Evolutionary conservation across 768 basidiomycete genomes (phyloP), one percentile per base, ranked within the genome.

Genomic region (Boletus subcaerulescens): DNA sequence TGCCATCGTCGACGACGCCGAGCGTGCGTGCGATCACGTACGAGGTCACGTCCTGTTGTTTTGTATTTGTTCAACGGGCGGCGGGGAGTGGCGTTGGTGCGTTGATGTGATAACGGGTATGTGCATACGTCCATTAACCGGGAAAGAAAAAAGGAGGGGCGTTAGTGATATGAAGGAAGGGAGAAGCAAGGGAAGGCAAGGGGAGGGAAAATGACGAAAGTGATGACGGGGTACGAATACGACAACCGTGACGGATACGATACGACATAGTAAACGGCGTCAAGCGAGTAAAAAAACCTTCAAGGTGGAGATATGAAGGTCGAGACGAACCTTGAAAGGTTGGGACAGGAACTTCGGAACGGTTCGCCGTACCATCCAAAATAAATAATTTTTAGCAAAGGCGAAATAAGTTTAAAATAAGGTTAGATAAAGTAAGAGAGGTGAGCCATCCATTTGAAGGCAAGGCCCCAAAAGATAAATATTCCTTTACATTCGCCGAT

Each of bases 21-120:
- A 93, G 78, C 7, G 89, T 91, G 54, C 90, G 85, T 13, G 87
- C 91, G 65, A 93, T 88, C 53, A 85, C 82, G 62, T 92, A 93
- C 18, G 91, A 89, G 3, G 83, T 76, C 51, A 92, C 82, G 67
- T 93, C 90, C 90, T 92, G 36, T 40, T 24, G 35, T 12, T 50
- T 41, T 8, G 22, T 18, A 26, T 48, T 49, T 12, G 42, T 55
- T 48, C 60, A 57, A 24, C 10, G 50, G 15, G 9, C 7, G 11
- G 53, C 13, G 50, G 18, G 12, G 7, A 9, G 57, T 38, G 42
- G 33, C 45, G 33, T 55, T 45, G 36, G 24, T 43, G 46, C 8
- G 40, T 32, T 18, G 47, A 45, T 39, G 48, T 17, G 36, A 40
- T 44, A 44, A 47, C 48, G 41, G 36, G n/a, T 24, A 29, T 24